Conservation (phyloP, 139 green algal genomes). For the Picochlorum sp. region DNA sequence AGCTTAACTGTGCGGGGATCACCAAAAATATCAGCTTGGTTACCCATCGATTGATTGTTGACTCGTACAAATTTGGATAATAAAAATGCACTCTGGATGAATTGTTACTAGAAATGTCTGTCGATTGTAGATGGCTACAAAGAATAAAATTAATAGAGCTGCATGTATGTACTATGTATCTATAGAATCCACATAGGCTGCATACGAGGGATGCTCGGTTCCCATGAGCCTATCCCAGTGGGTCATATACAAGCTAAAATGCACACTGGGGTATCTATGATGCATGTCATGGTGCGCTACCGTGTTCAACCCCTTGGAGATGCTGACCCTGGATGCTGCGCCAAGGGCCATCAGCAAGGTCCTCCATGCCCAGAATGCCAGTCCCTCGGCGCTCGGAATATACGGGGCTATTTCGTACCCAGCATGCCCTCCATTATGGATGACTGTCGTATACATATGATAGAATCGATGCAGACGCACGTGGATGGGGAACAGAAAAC, state of each 20-base stretch:
- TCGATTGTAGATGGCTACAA: background rate
- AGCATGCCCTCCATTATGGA: slow-evolving; percentile 76
- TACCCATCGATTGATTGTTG: too few relatives aligned
- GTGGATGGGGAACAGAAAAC: slow-evolving; percentile 72
- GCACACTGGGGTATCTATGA: slow-evolving; percentile 56
- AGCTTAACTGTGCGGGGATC: too few relatives aligned
- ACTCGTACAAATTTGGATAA: too few relatives aligned
- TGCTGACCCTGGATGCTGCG: background rate
- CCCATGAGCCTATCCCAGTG: slow-evolving; percentile 70
- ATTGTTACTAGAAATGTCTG: background rate
- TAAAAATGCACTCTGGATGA: background rate
- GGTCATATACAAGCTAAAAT: slow-evolving; percentile 88
- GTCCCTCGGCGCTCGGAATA: slow-evolving; percentile 51
- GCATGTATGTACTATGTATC: background rate
- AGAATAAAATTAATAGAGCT: background rate
- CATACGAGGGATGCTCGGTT: slow-evolving; percentile 47
- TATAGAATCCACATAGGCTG: too few relatives aligned
- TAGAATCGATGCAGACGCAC: slow-evolving; percentile 64
- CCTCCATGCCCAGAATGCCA: too few relatives aligned
- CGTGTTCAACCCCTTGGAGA: slow-evolving; percentile 47
- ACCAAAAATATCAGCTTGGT: too few relatives aligned
- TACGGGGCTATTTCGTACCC: slow-evolving; percentile 80
- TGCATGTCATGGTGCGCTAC: slow-evolving; percentile 81
- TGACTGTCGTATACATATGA: slow-evolving; percentile 75
- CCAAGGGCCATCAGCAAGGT: too few relatives aligned